Evolutionary conservation across 1,284 basidiomycete species (phyloP).

Genomic region (Anthracocystis panici-leucophaei): DNA sequence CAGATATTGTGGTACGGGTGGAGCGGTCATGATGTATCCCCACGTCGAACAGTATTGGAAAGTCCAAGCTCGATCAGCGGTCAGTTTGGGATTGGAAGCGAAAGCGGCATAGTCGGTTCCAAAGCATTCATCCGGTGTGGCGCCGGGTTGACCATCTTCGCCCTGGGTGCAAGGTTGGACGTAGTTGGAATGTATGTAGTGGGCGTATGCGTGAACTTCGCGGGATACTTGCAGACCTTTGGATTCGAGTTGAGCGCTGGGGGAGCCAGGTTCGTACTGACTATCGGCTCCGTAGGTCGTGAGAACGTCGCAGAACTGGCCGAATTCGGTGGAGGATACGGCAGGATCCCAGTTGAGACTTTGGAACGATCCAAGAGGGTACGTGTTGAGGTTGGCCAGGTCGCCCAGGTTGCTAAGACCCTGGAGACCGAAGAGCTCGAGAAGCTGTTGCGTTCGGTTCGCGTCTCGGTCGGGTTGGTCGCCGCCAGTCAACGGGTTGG

Average conservation of each 20-base stretch:
- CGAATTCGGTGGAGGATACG: slow-evolving; percentile 48
- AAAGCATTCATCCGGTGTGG: slow-evolving; percentile 75
- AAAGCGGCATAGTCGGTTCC: slow-evolving; percentile 78
- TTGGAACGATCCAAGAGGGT: slow-evolving; percentile 62
- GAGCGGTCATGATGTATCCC: slow-evolving; percentile 80
- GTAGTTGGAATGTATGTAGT: slow-evolving; percentile 46
- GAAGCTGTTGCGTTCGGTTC: slow-evolving; percentile 35
- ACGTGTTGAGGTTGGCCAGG: slow-evolving; percentile 59
- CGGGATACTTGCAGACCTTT: slow-evolving; percentile 25
- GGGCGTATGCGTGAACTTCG: slow-evolving; percentile 47
- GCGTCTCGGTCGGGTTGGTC: slow-evolving; percentile 49
- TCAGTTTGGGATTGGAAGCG: slow-evolving; percentile 74
- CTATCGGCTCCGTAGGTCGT: slow-evolving; percentile 42
- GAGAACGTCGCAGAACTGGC: slow-evolving; percentile 42
- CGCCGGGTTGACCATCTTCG: slow-evolving; percentile 26
- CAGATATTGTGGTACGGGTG: slow-evolving; percentile 32
- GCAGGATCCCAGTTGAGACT: slow-evolving; percentile 62
- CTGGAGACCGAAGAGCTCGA: slow-evolving; percentile 52
- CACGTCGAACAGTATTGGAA: slow-evolving; percentile 87
- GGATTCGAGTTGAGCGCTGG: slow-evolving; percentile 14
- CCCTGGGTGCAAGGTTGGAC: slow-evolving; percentile 47
- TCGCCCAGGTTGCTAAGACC: slow-evolving; percentile 53
- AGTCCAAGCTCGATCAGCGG: slow-evolving; percentile 86
- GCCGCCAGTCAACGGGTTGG: slow-evolving; percentile 54
- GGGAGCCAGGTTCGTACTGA: slow-evolving; percentile 10